A percentile compares a stretch with the other conserved stretches of the same genome.
These are phyloP conservation scores for Eucommia ulmoides DNA, from an alignment of 257 asterid genomes.

Conservation along the genomic window DNA sequence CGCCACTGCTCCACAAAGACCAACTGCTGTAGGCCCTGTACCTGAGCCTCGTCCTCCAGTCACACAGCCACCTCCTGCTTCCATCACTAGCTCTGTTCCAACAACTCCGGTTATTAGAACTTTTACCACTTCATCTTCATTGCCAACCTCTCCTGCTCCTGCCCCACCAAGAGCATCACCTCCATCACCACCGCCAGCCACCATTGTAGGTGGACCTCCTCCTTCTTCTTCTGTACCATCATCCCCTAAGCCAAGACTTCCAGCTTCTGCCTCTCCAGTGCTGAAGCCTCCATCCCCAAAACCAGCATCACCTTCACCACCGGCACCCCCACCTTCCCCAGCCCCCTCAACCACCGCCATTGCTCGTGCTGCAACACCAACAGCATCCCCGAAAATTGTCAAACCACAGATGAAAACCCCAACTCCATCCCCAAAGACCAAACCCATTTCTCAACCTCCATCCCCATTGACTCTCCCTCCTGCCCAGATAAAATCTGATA, in stretches of 20 bases:
- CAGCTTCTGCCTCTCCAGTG: not conserved
- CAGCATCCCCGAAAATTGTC: not conserved
- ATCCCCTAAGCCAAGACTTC: not conserved
- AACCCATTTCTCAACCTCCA: constrained; percentile 31
- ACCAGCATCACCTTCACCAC: not conserved
- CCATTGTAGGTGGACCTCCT: not conserved
- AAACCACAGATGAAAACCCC: constrained; percentile 14
- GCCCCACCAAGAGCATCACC: constrained; percentile 4
- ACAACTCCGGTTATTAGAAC: not conserved
- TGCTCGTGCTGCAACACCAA: not conserved
- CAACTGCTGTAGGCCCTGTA: constrained; percentile 6
- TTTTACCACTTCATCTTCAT: not conserved
- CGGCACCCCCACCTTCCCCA: not conserved
- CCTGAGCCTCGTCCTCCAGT: not conserved
- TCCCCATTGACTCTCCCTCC: constrained; percentile 29
- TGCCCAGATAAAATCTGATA: constrained; percentile 10
- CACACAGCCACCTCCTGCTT: not conserved
- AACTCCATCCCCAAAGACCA: constrained; percentile 9
- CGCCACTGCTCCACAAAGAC: constrained; percentile 6
- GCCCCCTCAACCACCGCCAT: not conserved
- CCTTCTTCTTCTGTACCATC: not conserved
- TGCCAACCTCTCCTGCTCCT: constrained; percentile 1
- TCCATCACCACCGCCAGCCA: constrained; percentile 2
- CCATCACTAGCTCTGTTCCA: not conserved
- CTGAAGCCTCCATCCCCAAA: not conserved